Evolutionary conservation across 2,329 filamentous ascomycete genomes (phyloP).

Genomic region (Periconia digitata): DNA sequence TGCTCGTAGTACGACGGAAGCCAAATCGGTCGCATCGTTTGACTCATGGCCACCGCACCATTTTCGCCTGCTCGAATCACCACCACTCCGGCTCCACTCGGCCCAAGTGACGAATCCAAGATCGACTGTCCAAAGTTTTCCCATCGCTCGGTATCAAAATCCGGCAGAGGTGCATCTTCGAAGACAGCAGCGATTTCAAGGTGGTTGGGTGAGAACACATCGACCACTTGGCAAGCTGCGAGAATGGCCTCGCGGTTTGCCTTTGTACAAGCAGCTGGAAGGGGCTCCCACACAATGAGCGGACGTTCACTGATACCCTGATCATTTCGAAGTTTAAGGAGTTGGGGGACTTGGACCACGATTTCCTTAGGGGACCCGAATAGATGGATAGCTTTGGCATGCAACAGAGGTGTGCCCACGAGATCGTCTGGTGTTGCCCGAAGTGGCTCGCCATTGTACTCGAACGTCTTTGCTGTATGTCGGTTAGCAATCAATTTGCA

Average conservation of each 20-base stretch:
- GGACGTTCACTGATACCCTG: conserved; percentile 6
- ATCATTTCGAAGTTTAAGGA: conserved; percentile 11
- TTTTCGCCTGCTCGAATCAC: conserved; percentile 17
- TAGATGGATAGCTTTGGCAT: conserved; percentile 19
- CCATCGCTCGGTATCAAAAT: conserved; percentile 2
- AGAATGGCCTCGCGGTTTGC: conserved; percentile 9
- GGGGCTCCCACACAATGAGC: conserved; percentile 24
- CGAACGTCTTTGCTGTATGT: conserved; percentile 19
- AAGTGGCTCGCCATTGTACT: conserved; percentile 18
- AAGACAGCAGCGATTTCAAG: conserved; percentile 20
- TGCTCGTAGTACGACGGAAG: conserved; percentile 16
- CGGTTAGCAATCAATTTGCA: background rate
- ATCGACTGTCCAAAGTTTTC: conserved; percentile 4
- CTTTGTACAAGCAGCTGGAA: conserved; percentile 16
- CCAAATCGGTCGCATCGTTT: conserved; percentile 5
- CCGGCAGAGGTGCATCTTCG: background rate
- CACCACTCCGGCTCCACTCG: conserved; percentile 1
- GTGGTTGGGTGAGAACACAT: conserved; percentile 29
- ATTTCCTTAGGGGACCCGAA: conserved; percentile 22
- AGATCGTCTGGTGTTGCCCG: conserved; percentile 12
- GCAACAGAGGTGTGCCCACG: conserved; percentile 9
- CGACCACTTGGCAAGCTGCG: conserved; percentile 17
- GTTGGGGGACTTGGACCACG: conserved; percentile 11
- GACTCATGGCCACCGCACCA: conserved; percentile 9
- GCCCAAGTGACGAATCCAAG: background rate